Evolutionary conservation across 176 grass and related monocot genomes (phyloP).

Genomic region (Secale cereale): DNA sequence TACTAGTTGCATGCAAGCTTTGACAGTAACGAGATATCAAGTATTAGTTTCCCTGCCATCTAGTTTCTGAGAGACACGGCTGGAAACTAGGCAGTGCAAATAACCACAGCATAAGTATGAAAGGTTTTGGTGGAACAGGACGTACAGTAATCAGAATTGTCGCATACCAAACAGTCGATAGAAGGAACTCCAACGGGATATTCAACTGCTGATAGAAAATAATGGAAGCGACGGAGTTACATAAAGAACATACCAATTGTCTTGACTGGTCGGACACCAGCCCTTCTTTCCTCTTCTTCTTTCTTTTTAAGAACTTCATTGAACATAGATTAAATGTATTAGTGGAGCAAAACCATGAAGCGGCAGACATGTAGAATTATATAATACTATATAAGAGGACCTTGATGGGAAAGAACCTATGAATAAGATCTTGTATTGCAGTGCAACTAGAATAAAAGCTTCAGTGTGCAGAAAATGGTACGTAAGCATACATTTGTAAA

Average conservation of each 20-base stretch:
- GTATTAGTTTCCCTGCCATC: not conserved
- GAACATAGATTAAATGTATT: conserved; percentile 29
- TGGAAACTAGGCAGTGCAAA: conserved; percentile 1
- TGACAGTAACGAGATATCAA: not conserved
- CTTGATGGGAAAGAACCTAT: not conserved
- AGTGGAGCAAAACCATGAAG: not conserved
- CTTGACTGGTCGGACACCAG: conserved; percentile 33
- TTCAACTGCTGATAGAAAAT: not conserved
- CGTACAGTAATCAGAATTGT: not conserved
- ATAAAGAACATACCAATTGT: conserved; percentile 51
- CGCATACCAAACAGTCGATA: not conserved
- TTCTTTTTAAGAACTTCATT: conserved; percentile 67
- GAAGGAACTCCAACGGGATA: not conserved
- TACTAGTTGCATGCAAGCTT: not conserved
- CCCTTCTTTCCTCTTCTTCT: conserved; percentile 69
- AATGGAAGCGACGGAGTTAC: not conserved
- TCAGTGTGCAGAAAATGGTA: not conserved
- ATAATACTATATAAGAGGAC: not conserved
- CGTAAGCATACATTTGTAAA: not conserved
- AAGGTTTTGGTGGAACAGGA: not conserved
- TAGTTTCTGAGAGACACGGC: not conserved
- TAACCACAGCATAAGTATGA: not conserved
- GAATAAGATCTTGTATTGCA: not conserved
- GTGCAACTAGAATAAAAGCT: conserved; percentile 1
- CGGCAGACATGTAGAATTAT: not conserved